Evolutionary conservation across 2,329 filamentous ascomycete species (phyloP), one percentile per base, ranked within the genome.

Genomic region (Stachybotrys elegans): DNA sequence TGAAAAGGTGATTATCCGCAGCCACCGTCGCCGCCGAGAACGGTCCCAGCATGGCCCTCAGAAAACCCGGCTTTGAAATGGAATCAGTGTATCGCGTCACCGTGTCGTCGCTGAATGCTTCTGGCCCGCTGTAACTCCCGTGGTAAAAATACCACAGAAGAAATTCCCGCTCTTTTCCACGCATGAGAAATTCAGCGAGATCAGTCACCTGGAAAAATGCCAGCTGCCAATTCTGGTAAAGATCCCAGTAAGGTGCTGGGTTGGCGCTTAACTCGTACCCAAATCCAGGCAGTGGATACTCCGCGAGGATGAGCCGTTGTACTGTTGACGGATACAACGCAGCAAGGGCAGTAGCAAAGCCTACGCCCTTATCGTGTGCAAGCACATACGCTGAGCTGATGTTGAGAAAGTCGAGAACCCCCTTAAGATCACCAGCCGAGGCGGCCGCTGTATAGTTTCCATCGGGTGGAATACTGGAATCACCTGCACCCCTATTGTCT

Each of bases 71-170:
- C 48, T 72, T 73, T 0, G 61, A 55, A n/a, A 73, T 67, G 14
- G 59, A 59, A 11, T 47, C 58, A 0, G 67, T 57, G 36, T 70
- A 72, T 14, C 57, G 53, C 25, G 65, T 61, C 0, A 72, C 49
- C 1, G 63, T 61, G 12, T 70, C 67, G 29, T 66, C 60, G 2
- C 59, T 59, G 12, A 72, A 59, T 1, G 61, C 55, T 25, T 61
- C 51, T 2, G 53, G 53, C 1, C 70, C 69, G 0, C 66, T 63
- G 48, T 73, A 74, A 16, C 60, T 65, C 0, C 57, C 57, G 25
- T 74, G 70, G 45, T 57, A 73, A 44, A 73, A 73, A 40, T 72
- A 73, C 71, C 70, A 72, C 14, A 61, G 49, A 1, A 73, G 51
- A 48, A 73, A 65, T 45, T 70, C 56, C 46, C 57, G 65, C 49